Conservation (phyloP, 495 filamentous ascomycete genomes). For the Astrothelium macrocarpum region DNA sequence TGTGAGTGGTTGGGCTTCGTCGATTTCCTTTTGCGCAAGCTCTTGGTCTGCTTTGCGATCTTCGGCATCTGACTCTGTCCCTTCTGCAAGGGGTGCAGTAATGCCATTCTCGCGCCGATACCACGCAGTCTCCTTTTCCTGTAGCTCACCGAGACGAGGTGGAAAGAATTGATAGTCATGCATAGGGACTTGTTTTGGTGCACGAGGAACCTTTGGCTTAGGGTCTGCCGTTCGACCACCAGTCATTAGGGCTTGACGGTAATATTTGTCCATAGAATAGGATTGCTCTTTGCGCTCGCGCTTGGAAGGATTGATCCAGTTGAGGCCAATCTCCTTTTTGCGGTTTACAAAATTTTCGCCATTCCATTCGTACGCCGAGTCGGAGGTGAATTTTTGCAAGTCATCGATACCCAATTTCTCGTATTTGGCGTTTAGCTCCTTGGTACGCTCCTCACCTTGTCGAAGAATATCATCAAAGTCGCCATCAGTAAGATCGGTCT, state of each 20-base stretch:
- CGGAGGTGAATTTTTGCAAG: conserved; percentile 92
- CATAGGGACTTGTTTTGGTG: conserved; percentile 82
- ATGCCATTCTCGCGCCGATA: conserved; percentile 93
- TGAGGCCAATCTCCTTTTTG: conserved; percentile 91
- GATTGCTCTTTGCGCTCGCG: conserved; percentile 96
- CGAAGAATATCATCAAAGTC: conserved; percentile 83
- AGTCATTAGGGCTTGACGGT: conserved; percentile 79
- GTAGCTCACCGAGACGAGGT: conserved; percentile 66
- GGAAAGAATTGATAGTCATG: conserved; percentile 99
- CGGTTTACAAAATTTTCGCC: conserved; percentile 88
- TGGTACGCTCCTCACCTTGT: conserved; percentile 81
- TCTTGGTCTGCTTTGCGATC: conserved; percentile 82
- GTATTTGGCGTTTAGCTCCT: conserved; percentile 81
- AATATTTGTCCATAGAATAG: conserved; percentile 99
- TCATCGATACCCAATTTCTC: conserved; percentile 98
- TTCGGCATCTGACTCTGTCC: conserved; percentile 70
- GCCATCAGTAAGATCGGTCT: conserved; percentile 62
- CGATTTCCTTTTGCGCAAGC: conserved; percentile 82
- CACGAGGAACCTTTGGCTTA: conserved; percentile 90
- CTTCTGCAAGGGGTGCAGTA: conserved; percentile 77
- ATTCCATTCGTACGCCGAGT: conserved; percentile 94
- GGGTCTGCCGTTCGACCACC: conserved; percentile 76
- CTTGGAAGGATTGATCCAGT: conserved; percentile 98
- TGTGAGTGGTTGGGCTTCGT: conserved; percentile 78
- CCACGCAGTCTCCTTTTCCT: conserved; percentile 91